Evolutionary conservation across 73 alveolate genomes (phyloP).

Genomic region (Stentor roeselii): DNA sequence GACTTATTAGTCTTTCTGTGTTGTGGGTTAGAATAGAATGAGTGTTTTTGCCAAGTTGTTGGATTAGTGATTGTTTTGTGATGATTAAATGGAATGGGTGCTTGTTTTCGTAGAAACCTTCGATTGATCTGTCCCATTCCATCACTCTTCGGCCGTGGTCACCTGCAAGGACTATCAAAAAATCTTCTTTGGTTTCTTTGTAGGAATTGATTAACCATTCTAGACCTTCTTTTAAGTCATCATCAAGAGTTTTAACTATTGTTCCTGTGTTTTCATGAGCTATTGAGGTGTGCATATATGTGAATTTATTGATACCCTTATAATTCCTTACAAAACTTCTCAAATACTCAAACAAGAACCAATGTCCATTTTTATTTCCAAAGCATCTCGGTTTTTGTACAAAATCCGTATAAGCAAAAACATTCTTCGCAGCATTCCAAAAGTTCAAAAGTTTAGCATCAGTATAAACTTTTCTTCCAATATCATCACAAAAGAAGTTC

Average conservation of each 20-base stretch:
- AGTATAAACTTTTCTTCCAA: conserved; percentile 7
- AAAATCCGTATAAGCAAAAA: neutral
- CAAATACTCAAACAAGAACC: neutral
- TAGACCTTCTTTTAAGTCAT: neutral
- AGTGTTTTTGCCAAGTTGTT: neutral
- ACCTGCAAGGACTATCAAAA: neutral
- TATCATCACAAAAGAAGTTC: neutral
- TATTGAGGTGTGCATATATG: neutral
- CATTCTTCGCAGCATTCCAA: conserved; percentile 24
- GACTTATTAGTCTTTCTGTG: conserved; percentile 7
- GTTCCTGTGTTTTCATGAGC: conserved; percentile 23
- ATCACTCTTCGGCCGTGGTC: conserved; percentile 13
- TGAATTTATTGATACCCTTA: neutral
- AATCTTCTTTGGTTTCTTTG: conserved; percentile 4
- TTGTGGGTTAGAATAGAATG: neutral
- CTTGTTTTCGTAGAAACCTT: conserved; percentile 14
- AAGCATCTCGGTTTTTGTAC: neutral
- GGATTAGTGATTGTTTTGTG: neutral
- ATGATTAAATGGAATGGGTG: neutral
- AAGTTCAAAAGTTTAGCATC: neutral
- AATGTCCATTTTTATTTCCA: neutral
- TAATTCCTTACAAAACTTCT: neutral
- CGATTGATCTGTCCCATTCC: conserved; percentile 6
- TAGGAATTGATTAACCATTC: neutral
- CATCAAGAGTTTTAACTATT: neutral